These are phyloP conservation scores for Ajuga chamaepitys DNA, from an alignment of 257 asterid species.

Conservation along the genomic window DNA sequence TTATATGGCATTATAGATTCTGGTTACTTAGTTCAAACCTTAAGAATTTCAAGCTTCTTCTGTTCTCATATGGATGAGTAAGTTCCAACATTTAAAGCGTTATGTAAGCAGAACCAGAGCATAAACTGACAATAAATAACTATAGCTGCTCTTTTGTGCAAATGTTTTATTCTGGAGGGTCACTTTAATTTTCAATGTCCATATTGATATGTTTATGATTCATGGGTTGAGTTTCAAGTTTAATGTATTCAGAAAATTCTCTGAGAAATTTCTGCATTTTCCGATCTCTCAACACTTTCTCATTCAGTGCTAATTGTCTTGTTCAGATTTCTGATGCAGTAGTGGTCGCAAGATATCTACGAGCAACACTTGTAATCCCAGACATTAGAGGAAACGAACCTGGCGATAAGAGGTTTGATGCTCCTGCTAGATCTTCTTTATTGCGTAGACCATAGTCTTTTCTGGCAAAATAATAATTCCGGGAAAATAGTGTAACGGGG, in stretches of 20 bases:
- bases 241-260: not conserved
- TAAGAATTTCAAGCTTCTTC: not conserved
- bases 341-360: conserved; percentile 81
- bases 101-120: not conserved
- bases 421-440: conserved; percentile 15
- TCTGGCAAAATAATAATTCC: not conserved
- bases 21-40: not conserved
- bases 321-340: conserved; percentile 90
- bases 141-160: not conserved
- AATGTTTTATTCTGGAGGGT: not conserved
- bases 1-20: not conserved
- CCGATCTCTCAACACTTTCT: conserved; percentile 10
- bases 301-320: conserved; percentile 10
- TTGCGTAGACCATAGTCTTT: not conserved
- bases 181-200: not conserved
- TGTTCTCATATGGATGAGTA: not conserved
- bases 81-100: not conserved
- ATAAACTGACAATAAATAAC: not conserved
- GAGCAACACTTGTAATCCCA: conserved; percentile 88
- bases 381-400: conserved; percentile 86
- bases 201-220: not conserved
- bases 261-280: conserved; percentile 1
- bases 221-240: not conserved
- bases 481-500: not conserved
- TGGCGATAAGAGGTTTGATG: conserved; percentile 72